Evolutionary conservation across 768 basidiomycete species (phyloP), one percentile per base, ranked within the genome.

Genomic region (Mrakia hoshinonis): DNA sequence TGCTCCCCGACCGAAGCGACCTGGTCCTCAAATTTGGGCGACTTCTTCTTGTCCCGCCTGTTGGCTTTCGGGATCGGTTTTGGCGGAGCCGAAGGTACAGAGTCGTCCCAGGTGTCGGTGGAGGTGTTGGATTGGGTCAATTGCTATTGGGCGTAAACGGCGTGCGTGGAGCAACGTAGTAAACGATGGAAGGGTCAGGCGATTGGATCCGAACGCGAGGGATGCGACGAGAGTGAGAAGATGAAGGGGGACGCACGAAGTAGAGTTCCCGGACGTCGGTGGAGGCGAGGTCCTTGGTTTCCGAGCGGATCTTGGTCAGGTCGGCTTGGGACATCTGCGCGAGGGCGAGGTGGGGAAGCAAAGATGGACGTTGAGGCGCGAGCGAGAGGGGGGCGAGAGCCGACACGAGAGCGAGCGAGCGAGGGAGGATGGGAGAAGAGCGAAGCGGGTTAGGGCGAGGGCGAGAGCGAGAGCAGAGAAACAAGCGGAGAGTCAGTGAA

Each of bases 241-340:
- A 36, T 22, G 39, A 54, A 13, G 26, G n/a, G 36, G 18, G 7
- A 87, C 92, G 80, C 81, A 96, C 94, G 77, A 88, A 97, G 79
- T 98, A 99, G 77, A 96, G 94, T 78, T 97, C 95, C 67, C 91
- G 83, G 22, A 96, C 89, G 79, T 98, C 94, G 15, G 58, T 61
- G 71, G 96, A 87, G 81, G 86, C 89, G 81, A 87, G 83, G 68
- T 81, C 81, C 77, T 83, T 85, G 22, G 58, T 22, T 38, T 61
- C 36, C 22, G 31, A 29, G 34, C 36, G 58, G 73, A 87, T 83
- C 75, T 93, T 81, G 12, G 86, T 84, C 26, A 94, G 82, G 73
- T 90, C 88, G 75, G 93, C 86, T 77, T 92, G 88, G 73, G 86
- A 84, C 46, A 96, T 79, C 91, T 87, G 63, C 6, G 29, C n/a